These are phyloP conservation scores for Aspergillus intermedius DNA, from an alignment of 2,329 filamentous ascomycete species.

Conservation along the genomic window DNA sequence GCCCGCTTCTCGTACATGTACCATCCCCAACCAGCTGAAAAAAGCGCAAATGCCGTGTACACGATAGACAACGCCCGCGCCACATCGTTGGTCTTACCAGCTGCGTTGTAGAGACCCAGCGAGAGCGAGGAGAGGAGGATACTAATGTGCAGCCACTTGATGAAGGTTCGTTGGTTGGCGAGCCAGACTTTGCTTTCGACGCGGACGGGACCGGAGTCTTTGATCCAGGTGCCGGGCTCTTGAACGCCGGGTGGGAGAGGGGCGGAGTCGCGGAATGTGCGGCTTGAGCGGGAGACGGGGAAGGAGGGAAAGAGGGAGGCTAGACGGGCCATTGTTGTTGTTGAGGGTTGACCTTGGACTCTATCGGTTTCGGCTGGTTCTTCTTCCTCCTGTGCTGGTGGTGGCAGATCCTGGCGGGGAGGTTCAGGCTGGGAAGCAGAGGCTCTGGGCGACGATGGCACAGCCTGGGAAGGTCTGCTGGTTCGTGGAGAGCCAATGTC, in stretches of 20 bases:
- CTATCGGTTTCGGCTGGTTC: constrained; percentile 15
- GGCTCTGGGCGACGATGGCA: constrained; percentile 14
- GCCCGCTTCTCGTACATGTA: constrained; percentile 69
- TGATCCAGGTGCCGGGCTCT: constrained; percentile 81
- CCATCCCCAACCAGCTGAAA: constrained; percentile 83
- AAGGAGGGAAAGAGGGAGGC: constrained; percentile 74
- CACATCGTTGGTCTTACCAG: constrained; percentile 64
- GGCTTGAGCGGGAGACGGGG: constrained; percentile 70
- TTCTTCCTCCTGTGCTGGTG: constrained; percentile 42
- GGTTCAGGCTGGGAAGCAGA: constrained; percentile 42
- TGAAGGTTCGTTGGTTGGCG: constrained; percentile 94
- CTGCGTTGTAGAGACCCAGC: constrained; percentile 81
- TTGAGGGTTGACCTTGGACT: constrained; percentile 40
- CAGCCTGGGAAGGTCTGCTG: constrained; percentile 20
- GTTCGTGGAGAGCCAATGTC: constrained; percentile 19
- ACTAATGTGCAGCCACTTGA: constrained; percentile 97
- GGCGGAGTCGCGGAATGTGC: constrained; percentile 44
- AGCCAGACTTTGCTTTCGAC: constrained; percentile 99
- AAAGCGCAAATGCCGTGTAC: constrained; percentile 74
- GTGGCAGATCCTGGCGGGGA: constrained; percentile 9
- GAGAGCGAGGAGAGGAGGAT: constrained; percentile 79
- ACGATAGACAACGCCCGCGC: constrained; percentile 73
- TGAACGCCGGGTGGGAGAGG: constrained; percentile 79
- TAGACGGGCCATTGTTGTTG: constrained; percentile 39
- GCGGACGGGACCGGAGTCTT: constrained; percentile 83